Conservation (phyloP, 1,139 yeast genomes). For the Pichia sp. region DNA sequence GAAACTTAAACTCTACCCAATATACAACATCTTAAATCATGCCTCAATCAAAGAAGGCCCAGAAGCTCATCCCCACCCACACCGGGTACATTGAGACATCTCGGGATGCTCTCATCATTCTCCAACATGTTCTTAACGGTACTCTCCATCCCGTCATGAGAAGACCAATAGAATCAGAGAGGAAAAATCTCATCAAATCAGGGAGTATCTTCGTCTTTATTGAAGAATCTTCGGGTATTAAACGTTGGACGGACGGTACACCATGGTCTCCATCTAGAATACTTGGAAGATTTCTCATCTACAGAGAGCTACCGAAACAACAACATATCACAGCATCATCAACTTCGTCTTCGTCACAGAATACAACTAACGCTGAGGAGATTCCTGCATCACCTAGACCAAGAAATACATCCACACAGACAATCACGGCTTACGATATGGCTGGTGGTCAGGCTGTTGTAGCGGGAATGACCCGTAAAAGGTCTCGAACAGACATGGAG, state of each 20-base stretch:
- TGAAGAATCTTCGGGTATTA: constrained; percentile 76
- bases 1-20: too few relatives aligned
- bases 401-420: neutral
- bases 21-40: too few relatives aligned
- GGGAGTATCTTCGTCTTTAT: constrained; percentile 83
- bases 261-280: constrained; percentile 91
- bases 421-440: constrained; percentile 16
- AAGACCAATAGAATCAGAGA: constrained; percentile 77
- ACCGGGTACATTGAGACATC: constrained; percentile 76
- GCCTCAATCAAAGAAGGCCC: too few relatives aligned
- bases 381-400: neutral
- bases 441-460: constrained; percentile 13
- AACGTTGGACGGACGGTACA: constrained; percentile 92
- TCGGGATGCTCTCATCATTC: constrained; percentile 73
- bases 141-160: constrained; percentile 60
- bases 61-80: constrained; percentile 42
- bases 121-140: constrained; percentile 68
- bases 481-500: too few relatives aligned
- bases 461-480: constrained; percentile 24
- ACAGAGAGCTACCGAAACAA: constrained; percentile 70
- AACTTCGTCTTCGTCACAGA: too few relatives aligned
- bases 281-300: constrained; percentile 73
- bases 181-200: constrained; percentile 55
- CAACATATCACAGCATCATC: too few relatives aligned
- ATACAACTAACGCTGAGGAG: neutral